Evolutionary conservation across 148 eudicot species (phyloP), one percentile per base, ranked within the genome.

Genomic region (Amaranthus cruentus): DNA sequence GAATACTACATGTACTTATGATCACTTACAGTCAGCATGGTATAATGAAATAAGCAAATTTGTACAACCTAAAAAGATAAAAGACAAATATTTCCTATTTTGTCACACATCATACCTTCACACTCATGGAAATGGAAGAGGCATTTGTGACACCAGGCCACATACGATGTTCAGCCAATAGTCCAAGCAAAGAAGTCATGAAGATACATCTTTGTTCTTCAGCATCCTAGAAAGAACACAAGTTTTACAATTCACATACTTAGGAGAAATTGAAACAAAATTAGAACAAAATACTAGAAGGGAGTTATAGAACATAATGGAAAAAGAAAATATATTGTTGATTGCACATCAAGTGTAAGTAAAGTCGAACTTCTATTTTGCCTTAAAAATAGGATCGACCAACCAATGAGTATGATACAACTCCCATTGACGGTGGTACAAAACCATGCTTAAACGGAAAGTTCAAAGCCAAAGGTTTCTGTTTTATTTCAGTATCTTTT

Each of bases 191-290:
- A 49, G 98, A 87, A 76, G 97, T 84, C 86, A 79, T 80, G 72
- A 91, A 91, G 58, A 84, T 81, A 77, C 83, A 88, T 79, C 83
- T 89, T 82, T 91, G 95, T 75, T 91, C 98, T 74, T 93, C 98
- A 42, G 76, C 83, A 81, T 78, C 94, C 98, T 93, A 89, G 71
- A 71, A 80, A 54, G 54, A 28, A 18, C 56, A 47, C 53, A 56
- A 62, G 6, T 44, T 68, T 68, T 43, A 62, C 52, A 60, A 47
- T 47, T 53, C 64, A 75, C 59, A 53, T 60, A n/a, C 51, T 59
- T 51, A 13, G 7, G 4, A 47, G 11, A 6, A 9, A 49, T 3
- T 6, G 12, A 28, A 28, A 28, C 38, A 28, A 28, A 28, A 0
- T 28, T 28, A 28, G 38, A 49, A 6, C 15, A 7, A 67, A 46